A percentile compares a stretch with the other conserved stretches of the same genome.
Conservation (phyloP, 2,329 filamentous ascomycete species). For the Hymenoscyphus linearis region DNA sequence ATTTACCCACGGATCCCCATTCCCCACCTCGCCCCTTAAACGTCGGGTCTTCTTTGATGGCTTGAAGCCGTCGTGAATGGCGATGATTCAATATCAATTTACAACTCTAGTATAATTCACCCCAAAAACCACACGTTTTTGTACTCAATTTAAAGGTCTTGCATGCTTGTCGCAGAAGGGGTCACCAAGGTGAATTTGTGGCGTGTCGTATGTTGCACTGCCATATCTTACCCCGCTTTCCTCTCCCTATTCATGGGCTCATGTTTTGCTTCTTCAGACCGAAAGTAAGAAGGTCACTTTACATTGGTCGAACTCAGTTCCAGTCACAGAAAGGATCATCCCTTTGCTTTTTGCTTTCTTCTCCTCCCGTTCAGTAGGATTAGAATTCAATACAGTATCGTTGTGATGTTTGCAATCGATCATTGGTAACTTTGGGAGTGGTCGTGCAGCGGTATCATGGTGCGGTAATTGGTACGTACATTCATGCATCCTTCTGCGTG, state of each 20-base stretch:
- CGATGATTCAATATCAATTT: neutral
- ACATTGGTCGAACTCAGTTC: neutral
- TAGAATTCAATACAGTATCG: neutral
- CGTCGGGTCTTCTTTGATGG: neutral
- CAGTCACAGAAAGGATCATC: neutral
- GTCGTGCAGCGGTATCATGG: too few species aligned
- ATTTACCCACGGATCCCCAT: neutral
- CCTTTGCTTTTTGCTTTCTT: neutral
- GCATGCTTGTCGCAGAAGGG: neutral
- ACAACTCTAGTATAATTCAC: neutral
- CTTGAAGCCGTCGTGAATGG: neutral
- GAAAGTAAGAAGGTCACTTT: neutral
- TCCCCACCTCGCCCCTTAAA: neutral
- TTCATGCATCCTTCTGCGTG: too few species aligned
- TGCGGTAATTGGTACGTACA: too few species aligned
- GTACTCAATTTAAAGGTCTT: neutral
- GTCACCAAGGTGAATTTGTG: neutral
- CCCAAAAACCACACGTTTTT: neutral
- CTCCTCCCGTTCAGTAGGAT: neutral
- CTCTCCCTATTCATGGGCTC: neutral
- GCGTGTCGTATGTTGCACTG: neutral
- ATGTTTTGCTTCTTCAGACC: neutral
- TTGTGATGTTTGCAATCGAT: too few species aligned
- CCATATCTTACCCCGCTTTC: neutral
- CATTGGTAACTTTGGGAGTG: too few species aligned